A percentile compares a stretch with the other conserved stretches of the same genome.
phyloP scores from a whole-genome alignment of 805 yeast species.

The Clavispora vitiphila region DNA sequence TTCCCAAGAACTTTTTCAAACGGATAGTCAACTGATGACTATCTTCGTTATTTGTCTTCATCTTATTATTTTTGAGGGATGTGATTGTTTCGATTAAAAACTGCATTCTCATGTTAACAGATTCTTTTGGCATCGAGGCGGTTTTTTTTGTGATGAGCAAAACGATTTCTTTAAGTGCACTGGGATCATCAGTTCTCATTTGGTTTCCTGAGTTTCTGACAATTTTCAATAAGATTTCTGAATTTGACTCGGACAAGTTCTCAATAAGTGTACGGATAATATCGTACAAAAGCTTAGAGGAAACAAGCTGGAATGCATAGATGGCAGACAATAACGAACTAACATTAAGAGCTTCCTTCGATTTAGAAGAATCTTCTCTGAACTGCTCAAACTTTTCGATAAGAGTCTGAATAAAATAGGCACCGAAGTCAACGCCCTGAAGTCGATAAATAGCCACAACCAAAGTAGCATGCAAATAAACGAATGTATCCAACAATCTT shows the following conservation, averaged over 20 bases:
- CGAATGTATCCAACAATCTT: constrained; percentile 69
- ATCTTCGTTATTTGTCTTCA: constrained; percentile 52
- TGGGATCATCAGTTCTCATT: constrained; percentile 86
- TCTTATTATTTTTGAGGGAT: constrained; percentile 80
- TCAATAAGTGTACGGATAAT: constrained; percentile 51
- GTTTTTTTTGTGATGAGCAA: constrained; percentile 45
- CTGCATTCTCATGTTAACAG: constrained; percentile 58
- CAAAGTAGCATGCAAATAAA: constrained; percentile 73
- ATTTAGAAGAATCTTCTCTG: constrained; percentile 25
- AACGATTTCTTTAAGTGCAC: constrained; percentile 76
- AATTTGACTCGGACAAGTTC: constrained; percentile 61
- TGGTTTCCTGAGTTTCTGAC: constrained; percentile 76
- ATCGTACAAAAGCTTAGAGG: constrained; percentile 74
- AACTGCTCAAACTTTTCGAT: constrained; percentile 62
- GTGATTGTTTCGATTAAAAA: constrained; percentile 83
- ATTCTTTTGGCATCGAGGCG: constrained; percentile 28
- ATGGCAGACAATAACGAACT: constrained; percentile 71
- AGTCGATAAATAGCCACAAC: constrained; percentile 68
- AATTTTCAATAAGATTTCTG: constrained; percentile 71
- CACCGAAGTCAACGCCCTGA: constrained; percentile 89
- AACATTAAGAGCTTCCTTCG: constrained; percentile 56
- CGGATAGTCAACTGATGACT: constrained; percentile 47
- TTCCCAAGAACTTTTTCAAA: constrained; percentile 59
- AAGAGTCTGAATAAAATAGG: constrained; percentile 69
- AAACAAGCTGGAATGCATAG: constrained; percentile 72